Conservation (phyloP, 2,329 filamentous ascomycete species). For the Neofusicoccum umdonicola region DNA sequence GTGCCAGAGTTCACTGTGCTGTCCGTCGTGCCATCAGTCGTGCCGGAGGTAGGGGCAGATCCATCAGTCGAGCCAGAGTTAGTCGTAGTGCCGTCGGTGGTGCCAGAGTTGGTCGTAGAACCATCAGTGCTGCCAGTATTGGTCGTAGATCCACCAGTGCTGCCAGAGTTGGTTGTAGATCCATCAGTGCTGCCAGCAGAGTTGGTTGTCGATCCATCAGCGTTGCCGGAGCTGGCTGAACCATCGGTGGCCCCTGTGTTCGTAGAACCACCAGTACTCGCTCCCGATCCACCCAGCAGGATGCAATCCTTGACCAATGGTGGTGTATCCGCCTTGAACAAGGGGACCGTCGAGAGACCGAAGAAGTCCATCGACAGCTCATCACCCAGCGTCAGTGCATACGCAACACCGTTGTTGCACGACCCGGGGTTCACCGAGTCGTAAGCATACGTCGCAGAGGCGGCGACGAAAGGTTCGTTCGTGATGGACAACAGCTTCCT, state of each 20-base stretch:
- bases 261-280: not conserved
- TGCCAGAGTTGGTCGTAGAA: too few relatives aligned
- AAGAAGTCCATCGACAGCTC: slow-evolving; percentile 9
- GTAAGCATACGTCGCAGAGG: not conserved
- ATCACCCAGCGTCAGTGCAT: not conserved
- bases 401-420: not conserved
- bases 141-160: too few relatives aligned
- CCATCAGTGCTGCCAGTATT: too few relatives aligned
- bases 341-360: not conserved
- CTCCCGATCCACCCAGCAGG: not conserved
- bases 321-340: not conserved
- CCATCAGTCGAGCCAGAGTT: too few relatives aligned
- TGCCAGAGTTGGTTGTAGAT: too few relatives aligned
- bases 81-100: too few relatives aligned
- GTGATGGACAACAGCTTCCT: not conserved
- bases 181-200: too few relatives aligned
- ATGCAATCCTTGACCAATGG: not conserved
- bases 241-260: not conserved
- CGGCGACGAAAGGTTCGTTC: not conserved
- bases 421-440: not conserved
- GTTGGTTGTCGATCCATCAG: not conserved
- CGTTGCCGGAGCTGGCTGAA: not conserved
- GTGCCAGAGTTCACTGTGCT: not conserved
- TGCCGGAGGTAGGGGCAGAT: too few relatives aligned
- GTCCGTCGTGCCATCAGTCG: too few relatives aligned